These are phyloP conservation scores for Viola pubescens DNA, from an alignment of 441 rosid species.

Conservation along the genomic window DNA sequence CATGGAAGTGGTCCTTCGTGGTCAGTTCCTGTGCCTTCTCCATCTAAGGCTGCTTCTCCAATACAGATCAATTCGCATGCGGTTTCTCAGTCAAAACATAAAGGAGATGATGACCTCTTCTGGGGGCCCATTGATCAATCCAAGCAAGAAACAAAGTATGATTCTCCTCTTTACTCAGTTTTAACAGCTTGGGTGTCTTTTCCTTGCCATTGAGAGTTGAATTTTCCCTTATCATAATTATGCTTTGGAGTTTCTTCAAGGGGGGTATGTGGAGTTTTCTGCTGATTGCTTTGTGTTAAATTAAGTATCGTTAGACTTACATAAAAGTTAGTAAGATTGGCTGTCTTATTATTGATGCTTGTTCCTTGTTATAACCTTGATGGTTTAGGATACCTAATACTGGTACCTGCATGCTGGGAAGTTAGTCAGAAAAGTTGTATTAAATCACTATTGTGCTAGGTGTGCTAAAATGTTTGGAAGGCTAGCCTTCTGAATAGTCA, in stretches of 20 bases:
- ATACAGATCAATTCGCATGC: slow-evolving; percentile 44
- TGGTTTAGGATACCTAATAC: too few relatives aligned
- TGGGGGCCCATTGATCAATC: slow-evolving; percentile 92
- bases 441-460: too few relatives aligned
- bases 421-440: too few relatives aligned
- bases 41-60: slow-evolving; percentile 57
- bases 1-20: slow-evolving; percentile 41
- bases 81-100: slow-evolving; percentile 50
- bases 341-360: neutral
- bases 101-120: slow-evolving; percentile 82
- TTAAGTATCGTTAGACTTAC: too few relatives aligned
- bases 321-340: neutral
- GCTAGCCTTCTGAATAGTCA: too few relatives aligned
- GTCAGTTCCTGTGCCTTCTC: slow-evolving; percentile 55
- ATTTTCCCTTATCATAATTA: too few relatives aligned
- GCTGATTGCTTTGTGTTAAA: too few relatives aligned
- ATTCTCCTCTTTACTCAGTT: slow-evolving; percentile 12
- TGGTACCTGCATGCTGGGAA: too few relatives aligned
- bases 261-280: too few relatives aligned
- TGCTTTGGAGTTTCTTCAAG: too few relatives aligned
- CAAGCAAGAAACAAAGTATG: slow-evolving; percentile 72
- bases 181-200: neutral
- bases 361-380: too few relatives aligned
- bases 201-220: neutral
- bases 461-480: too few relatives aligned